Percentiles rank a stretch among this genome's conserved stretches.
Conservation (phyloP, 441 rosid species). For the Syzygium malaccense region DNA sequence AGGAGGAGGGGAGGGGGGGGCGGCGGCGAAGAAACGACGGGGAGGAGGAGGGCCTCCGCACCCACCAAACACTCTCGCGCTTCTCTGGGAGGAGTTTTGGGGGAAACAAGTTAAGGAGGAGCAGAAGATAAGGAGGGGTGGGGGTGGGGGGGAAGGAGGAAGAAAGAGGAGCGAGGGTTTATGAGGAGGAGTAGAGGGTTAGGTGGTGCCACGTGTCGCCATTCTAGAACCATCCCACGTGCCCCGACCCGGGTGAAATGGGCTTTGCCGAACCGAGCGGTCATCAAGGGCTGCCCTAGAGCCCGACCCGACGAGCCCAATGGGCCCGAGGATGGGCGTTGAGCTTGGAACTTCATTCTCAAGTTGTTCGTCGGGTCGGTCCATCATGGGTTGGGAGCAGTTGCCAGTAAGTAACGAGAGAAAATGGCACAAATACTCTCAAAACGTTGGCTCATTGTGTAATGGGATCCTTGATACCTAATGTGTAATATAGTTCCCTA, state of each 20-base stretch:
- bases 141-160: neutral
- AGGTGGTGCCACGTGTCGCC: slow-evolving; percentile 35
- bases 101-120: neutral
- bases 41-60: neutral
- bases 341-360: neutral
- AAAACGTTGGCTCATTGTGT: too few relatives aligned
- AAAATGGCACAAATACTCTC: too few relatives aligned
- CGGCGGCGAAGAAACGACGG: neutral
- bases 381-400: neutral
- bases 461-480: too few relatives aligned
- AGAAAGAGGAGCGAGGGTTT: neutral
- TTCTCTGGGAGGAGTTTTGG: neutral
- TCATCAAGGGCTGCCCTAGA: neutral
- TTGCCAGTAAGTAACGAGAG: too few relatives aligned
- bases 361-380: neutral
- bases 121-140: slow-evolving; percentile 12
- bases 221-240: slow-evolving; percentile 30
- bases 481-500: too few relatives aligned
- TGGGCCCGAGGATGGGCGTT: neutral
- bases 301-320: neutral
- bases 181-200: slow-evolving; percentile 17
- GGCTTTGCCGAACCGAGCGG: neutral
- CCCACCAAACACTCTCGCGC: neutral
- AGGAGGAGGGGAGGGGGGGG: neutral
- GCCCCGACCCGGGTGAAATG: neutral